Base-by-base conservation (phyloP, 1,139 yeast species). In the Tardiomyces blankii region DNA sequence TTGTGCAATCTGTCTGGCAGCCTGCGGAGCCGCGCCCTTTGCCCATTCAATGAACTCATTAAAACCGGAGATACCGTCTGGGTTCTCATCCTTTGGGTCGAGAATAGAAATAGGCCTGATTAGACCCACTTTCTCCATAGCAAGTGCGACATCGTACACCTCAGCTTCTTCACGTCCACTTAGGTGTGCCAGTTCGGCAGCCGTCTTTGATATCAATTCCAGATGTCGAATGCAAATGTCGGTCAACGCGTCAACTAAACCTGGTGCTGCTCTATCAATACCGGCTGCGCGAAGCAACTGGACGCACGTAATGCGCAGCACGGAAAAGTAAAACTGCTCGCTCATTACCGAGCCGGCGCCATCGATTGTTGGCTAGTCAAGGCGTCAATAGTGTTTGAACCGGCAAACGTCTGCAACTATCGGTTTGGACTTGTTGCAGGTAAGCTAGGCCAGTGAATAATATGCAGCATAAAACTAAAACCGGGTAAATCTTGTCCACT, bases 271-370 rank as follows among this genome's bases (percentile, higher is more conserved):
- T 53, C 79, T 71, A 54, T 84, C 94, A 53, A 84, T 80, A 1
- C 94, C 94, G 18, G 77, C 72, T 0, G 86, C 74, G 48, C 84
- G 75, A 44, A 85, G 68, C 16, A 83, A 67, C 65, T 74, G 94
- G 25, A 82, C 75, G 48, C 82, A 72, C 0, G 88, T 74, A 46
- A 83, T 69, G 46, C 88, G 70, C 42, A 81, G 68, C 41, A 82
- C 62, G 19, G 82, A 69, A 56, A 74, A 80, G 58, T 76, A 74
- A 61, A 82, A 79, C 38, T 70, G 72, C 13, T 16, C 19, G 39
- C 39, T 35, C 39, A 35, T 35, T 35, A 5, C 35, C 35, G 35
- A 30, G 35, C 16, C 9, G 35, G 9, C 35, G 16, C 16, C 35
- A 30, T 30, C 35, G n/a, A 30, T 5, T 5, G 16, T 5, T 30